Evolutionary conservation across 1,139 yeast genomes (phyloP).

Genomic region (Lodderomyces jiufengensis): DNA sequence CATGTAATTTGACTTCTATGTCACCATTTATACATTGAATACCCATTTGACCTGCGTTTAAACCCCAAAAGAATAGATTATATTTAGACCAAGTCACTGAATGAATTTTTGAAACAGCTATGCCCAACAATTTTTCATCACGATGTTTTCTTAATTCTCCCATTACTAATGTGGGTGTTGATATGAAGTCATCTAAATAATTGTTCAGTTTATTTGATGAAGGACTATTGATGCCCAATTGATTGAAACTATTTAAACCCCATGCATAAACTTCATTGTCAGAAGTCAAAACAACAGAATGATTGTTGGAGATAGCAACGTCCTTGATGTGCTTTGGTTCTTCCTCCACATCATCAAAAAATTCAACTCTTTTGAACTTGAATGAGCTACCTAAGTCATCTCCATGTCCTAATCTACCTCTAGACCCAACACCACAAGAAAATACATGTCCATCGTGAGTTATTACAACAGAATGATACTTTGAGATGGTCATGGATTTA

Average conservation of each 20-base stretch:
- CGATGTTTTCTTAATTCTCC: constrained; percentile 41
- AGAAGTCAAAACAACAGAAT: constrained; percentile 52
- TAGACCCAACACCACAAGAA: constrained; percentile 64
- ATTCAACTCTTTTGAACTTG: constrained; percentile 33
- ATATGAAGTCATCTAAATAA: constrained; percentile 34
- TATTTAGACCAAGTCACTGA: constrained; percentile 58
- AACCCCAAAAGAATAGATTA: constrained; percentile 70
- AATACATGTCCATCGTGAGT: constrained; percentile 54
- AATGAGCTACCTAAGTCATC: constrained; percentile 32
- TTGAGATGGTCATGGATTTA: constrained; percentile 49
- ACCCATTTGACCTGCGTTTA: constrained; percentile 87
- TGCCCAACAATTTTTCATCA: constrained; percentile 37
- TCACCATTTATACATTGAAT: constrained; percentile 23
- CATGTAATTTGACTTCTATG: constrained; percentile 27
- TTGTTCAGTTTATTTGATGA: constrained; percentile 18
- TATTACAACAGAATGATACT: constrained; percentile 61
- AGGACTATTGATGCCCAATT: constrained; percentile 54
- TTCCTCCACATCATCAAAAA: constrained; percentile 14
- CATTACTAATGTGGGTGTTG: constrained; percentile 47
- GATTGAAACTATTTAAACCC: constrained; percentile 71
- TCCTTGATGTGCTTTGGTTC: constrained; percentile 30
- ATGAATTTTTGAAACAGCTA: constrained; percentile 70
- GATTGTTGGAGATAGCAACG: constrained; percentile 61
- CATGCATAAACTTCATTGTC: constrained; percentile 61
- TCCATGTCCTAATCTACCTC: constrained; percentile 69